Evolutionary conservation across 139 green algal genomes (phyloP).

Genomic region (Chlamydomonas sp.): DNA sequence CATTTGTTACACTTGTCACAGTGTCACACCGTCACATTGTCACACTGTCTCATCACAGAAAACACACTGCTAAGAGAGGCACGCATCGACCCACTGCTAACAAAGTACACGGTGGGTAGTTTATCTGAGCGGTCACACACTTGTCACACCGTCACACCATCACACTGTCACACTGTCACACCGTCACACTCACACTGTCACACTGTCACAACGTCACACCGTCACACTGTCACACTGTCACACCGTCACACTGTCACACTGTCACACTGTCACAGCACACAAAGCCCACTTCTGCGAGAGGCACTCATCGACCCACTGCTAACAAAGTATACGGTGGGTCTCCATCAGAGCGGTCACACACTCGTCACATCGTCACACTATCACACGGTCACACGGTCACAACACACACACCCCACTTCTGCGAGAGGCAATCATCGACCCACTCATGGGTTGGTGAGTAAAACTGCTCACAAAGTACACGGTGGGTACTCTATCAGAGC

Average conservation of each 20-base stretch:
- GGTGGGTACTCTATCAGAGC: neutral
- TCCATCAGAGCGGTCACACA: neutral
- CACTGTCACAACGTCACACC: too few relatives aligned
- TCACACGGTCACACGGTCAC: too few relatives aligned
- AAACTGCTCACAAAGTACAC: neutral
- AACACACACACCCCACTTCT: constrained; percentile 94
- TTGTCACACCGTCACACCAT: constrained; percentile 7
- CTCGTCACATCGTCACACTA: neutral
- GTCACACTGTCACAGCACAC: too few relatives aligned
- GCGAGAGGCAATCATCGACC: constrained; percentile 69
- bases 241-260: too few relatives aligned
- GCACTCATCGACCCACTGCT: constrained; percentile 23
- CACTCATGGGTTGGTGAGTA: too few relatives aligned
- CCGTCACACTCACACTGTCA: too few relatives aligned
- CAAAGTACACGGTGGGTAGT: neutral
- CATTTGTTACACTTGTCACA: neutral
- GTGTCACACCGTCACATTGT: too few relatives aligned
- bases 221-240: neutral
- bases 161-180: too few relatives aligned
- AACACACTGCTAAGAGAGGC: constrained; percentile 93
- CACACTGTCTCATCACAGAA: constrained; percentile 88
- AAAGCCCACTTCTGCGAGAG: constrained; percentile 94
- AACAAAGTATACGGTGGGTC: neutral
- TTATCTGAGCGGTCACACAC: neutral
- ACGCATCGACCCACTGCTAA: neutral